Base-by-base conservation (phyloP, 768 basidiomycete species). In the Pilatotrama ljubarskyi region DNA sequence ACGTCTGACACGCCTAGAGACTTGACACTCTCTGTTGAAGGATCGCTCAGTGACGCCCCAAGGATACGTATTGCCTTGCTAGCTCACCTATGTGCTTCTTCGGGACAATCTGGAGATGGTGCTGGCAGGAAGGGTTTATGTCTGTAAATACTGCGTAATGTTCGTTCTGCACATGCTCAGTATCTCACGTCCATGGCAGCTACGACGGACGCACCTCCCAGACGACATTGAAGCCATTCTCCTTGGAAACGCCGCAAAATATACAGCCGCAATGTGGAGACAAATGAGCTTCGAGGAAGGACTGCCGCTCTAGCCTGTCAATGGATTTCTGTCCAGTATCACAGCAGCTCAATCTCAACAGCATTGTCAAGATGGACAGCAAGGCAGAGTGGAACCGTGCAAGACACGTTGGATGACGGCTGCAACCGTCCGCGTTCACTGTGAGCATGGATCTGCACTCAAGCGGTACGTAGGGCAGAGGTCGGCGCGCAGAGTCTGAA, bases 21-120 rank as follows among this genome's bases (percentile, higher is more conserved):
- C 63, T 74, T 81, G 18, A 90, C 81, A 53, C 82, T 90, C 35
- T 68, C 89, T 90, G 61, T 5, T 5, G 0, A 32, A 32, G 29
- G 29, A 32, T 5, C 10, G 29, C 5, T 32, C 22, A n/a, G 8
- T 15, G 35, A 11, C 25, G 6, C 15, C 20, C 32, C 8, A 10
- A n/a, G n/a, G 36, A 15, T 9, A 38, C 13, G 17, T 6, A 32
- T 18, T n/a, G n/a, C n/a, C 17, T n/a, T 40, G 51, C 46, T 7
- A 22, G n/a, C 25, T 52, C 46, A 75, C 78, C 71, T 58, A 78
- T 68, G 54, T 78, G 78, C 17, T 58, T 55, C 41, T 68, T 73
- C 4, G 78, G 75, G 38, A 75, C 69, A 1, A 78, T 70, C 13
- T 75, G 69, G 2, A 77, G 55, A 59, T 79, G 78, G 29, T 75